phyloP scores from a whole-genome alignment of 2,329 filamentous ascomycete species.

The Trichoderma oligosporum region DNA sequence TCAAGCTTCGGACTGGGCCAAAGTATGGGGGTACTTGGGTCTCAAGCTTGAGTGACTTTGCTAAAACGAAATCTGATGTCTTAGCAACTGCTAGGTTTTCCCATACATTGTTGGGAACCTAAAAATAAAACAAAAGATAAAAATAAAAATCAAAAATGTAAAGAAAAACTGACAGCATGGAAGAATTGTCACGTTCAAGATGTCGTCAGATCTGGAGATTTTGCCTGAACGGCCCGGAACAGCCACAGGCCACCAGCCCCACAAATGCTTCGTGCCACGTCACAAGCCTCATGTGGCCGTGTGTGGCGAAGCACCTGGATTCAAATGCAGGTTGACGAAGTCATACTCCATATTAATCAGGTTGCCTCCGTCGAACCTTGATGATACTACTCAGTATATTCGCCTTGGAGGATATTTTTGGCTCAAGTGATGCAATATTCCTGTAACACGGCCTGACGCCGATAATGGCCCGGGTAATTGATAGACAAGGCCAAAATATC shows the following conservation, averaged over 20 bases:
- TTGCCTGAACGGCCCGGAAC: slow-evolving; percentile 4
- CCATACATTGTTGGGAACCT: neutral
- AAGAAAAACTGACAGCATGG: neutral
- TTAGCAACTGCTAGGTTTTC: too few relatives aligned
- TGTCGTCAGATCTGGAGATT: slow-evolving; percentile 3
- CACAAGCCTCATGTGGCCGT: slow-evolving; percentile 39
- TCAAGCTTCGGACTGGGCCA: slow-evolving; percentile 21
- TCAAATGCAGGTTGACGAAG: neutral
- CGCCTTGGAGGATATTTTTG: neutral
- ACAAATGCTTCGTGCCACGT: slow-evolving; percentile 42
- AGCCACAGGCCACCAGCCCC: slow-evolving; percentile 23
- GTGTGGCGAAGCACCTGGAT: slow-evolving; percentile 19
- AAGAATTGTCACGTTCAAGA: neutral
- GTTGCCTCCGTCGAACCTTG: slow-evolving; percentile 20
- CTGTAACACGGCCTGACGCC: slow-evolving; percentile 12
- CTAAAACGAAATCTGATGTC: neutral
- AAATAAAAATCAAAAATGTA: too few relatives aligned
- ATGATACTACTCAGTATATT: too few relatives aligned
- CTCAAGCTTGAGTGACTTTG: slow-evolving; percentile 28
- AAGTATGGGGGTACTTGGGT: slow-evolving; percentile 32
- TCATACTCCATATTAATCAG: neutral
- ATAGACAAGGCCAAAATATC: slow-evolving; percentile 18
- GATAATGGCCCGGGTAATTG: slow-evolving; percentile 1
- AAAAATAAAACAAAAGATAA: neutral
- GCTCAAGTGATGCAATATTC: slow-evolving; percentile 21